Percentiles rank a stretch among this genome's conserved stretches.
These are phyloP conservation scores for Ophiostoma ips DNA, from an alignment of 2,329 filamentous ascomycete species.

Conservation along the genomic window DNA sequence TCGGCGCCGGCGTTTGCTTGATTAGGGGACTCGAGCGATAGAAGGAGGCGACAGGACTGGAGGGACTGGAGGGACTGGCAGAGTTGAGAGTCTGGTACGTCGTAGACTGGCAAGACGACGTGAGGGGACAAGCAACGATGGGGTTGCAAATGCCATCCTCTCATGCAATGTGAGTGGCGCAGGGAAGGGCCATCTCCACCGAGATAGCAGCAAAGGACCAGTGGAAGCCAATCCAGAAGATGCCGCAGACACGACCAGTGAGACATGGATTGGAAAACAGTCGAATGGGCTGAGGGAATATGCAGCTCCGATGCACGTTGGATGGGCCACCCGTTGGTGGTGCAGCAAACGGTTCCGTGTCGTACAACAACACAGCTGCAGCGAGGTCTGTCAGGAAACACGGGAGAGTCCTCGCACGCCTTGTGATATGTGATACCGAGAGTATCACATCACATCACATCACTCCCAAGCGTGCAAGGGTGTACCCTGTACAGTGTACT, in stretches of 20 bases:
- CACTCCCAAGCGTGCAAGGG: neutral
- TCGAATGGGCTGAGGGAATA: neutral
- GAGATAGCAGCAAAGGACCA: too few relatives aligned
- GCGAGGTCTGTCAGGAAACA: conserved; percentile 1
- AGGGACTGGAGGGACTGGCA: neutral
- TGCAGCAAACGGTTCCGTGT: conserved; percentile 3
- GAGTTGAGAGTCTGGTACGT: too few relatives aligned
- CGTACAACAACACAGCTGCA: conserved; percentile 7
- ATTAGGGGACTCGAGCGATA: neutral
- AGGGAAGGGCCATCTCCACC: too few relatives aligned
- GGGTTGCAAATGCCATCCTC: too few relatives aligned
- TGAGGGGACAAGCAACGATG: too few relatives aligned
- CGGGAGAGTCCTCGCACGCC: neutral
- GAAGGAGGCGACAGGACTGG: neutral
- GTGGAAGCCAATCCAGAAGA: too few relatives aligned
- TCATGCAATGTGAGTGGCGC: too few relatives aligned
- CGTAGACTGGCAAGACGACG: too few relatives aligned
- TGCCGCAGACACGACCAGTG: neutral
- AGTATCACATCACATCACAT: too few relatives aligned
- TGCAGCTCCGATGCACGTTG: neutral
- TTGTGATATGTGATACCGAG: neutral
- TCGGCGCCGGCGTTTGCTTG: neutral
- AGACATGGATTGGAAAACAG: neutral
- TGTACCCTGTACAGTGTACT: neutral
- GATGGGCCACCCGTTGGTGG: neutral